These are phyloP conservation scores for Torulaspora indica DNA, from an alignment of 805 yeast species.

Conservation along the genomic window DNA sequence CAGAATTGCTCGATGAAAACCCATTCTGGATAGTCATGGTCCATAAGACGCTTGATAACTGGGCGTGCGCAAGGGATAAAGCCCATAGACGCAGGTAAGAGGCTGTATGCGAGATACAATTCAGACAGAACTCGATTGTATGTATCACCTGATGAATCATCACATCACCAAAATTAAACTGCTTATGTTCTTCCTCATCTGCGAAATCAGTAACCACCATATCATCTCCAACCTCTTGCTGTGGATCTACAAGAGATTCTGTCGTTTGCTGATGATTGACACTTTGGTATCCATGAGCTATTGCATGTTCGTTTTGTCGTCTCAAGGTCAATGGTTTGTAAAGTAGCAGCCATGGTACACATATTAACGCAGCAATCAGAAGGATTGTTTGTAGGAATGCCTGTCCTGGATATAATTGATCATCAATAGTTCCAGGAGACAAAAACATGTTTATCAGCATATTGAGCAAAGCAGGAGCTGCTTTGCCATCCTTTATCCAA, in stretches of 20 bases:
- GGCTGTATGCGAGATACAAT: slow-evolving; percentile 98
- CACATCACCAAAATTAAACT: slow-evolving; percentile 80
- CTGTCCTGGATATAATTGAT: slow-evolving; percentile 76
- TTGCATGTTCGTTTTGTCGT: slow-evolving; percentile 45
- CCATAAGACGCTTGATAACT: slow-evolving; percentile 93
- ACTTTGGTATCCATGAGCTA: slow-evolving; percentile 41
- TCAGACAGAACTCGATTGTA: slow-evolving; percentile 94
- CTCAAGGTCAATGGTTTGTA: slow-evolving; percentile 75
- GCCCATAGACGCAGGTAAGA: slow-evolving; percentile 97
- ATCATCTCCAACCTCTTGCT: slow-evolving; percentile 51
- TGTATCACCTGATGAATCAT: slow-evolving; percentile 97
- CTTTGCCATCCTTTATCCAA: slow-evolving; percentile 72
- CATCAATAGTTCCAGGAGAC: slow-evolving; percentile 85
- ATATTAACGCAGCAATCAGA: slow-evolving; percentile 68
- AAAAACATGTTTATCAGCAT: slow-evolving; percentile 95
- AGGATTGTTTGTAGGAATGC: slow-evolving; percentile 66
- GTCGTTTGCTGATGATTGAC: slow-evolving; percentile 33
- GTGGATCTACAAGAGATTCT: slow-evolving; percentile 34
- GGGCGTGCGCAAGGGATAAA: slow-evolving; percentile 92
- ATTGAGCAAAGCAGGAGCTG: slow-evolving; percentile 89
- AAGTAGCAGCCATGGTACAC: slow-evolving; percentile 89
- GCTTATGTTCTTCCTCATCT: slow-evolving; percentile 42
- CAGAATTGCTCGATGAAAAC: slow-evolving; percentile 48
- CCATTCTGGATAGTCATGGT: slow-evolving; percentile 85
- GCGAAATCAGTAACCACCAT: slow-evolving; percentile 42